A percentile compares a stretch with the other conserved stretches of the same genome.
phyloP scores from a whole-genome alignment of 1,139 yeast species.

The Entelexis sorbosivorans region DNA sequence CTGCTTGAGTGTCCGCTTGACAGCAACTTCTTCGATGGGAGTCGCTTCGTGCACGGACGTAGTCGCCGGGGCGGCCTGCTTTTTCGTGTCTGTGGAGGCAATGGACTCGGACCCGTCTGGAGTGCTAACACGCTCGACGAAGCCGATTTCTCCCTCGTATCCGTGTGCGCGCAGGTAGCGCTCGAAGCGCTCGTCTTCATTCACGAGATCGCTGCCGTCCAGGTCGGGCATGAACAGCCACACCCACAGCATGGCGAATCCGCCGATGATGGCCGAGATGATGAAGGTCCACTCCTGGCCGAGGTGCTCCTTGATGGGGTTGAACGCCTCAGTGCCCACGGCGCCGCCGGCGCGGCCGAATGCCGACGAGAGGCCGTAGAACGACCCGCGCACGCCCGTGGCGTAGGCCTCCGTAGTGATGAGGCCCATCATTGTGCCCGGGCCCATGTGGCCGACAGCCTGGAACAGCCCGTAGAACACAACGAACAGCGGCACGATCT shows the following conservation, averaged over 20 bases:
- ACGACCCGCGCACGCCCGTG: constrained; percentile 67
- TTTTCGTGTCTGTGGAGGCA: not conserved
- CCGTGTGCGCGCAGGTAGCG: constrained; percentile 54
- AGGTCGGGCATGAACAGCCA: constrained; percentile 57
- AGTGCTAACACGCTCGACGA: not conserved
- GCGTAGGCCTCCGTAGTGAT: constrained; percentile 60
- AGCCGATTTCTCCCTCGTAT: constrained; percentile 30
- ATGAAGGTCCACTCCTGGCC: constrained; percentile 42
- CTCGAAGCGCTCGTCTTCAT: constrained; percentile 54
- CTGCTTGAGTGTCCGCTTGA: not conserved
- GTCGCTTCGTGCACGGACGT: not conserved
- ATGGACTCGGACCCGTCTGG: not conserved
- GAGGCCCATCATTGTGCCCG: constrained; percentile 65
- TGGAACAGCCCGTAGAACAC: constrained; percentile 50
- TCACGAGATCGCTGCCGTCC: constrained; percentile 52
- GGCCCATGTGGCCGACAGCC: constrained; percentile 59
- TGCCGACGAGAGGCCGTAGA: constrained; percentile 43
- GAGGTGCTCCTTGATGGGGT: constrained; percentile 35
- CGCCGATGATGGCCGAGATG: constrained; percentile 60
- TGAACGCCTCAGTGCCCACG: constrained; percentile 40
- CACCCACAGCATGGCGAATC: constrained; percentile 51
- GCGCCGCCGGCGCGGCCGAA: constrained; percentile 48
- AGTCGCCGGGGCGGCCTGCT: not conserved
- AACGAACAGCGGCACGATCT: constrained; percentile 46
- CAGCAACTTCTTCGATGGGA: not conserved